These are phyloP conservation scores for Hypoxylon fuscum DNA, from an alignment of 495 filamentous ascomycete species.

Conservation along the genomic window DNA sequence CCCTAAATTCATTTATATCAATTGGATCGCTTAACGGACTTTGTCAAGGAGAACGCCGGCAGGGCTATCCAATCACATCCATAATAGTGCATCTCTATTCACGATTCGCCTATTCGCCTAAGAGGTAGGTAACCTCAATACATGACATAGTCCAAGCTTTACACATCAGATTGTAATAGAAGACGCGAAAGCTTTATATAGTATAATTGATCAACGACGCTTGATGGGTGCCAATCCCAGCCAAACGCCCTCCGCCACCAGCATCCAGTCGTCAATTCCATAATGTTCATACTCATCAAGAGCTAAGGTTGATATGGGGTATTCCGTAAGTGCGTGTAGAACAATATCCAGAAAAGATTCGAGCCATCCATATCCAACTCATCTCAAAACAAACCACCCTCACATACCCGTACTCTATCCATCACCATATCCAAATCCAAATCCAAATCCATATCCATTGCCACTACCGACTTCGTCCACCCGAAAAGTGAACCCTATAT, in stretches of 20 bases:
- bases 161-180: conserved; percentile 7
- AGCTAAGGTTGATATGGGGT: conserved; percentile 25
- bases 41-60: no score
- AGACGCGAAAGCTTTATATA: conserved; percentile 12
- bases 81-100: no score
- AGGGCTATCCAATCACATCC: no score
- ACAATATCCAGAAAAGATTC: conserved; percentile 18
- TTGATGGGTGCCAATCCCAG: conserved; percentile 8
- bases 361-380: conserved; percentile 14
- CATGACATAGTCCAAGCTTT: no score
- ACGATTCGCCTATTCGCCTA: no score
- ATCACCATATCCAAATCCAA: not conserved
- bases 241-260: not conserved
- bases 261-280: conserved; percentile 16
- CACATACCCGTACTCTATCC: conserved; percentile 1
- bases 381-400: conserved; percentile 8
- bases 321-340: conserved; percentile 27
- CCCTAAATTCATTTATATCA: no score
- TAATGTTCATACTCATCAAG: conserved; percentile 12
- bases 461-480: conserved; percentile 10
- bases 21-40: no score
- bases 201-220: conserved; percentile 15
- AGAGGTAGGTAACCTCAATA: no score
- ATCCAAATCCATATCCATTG: not conserved
- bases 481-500: conserved; percentile 18